Evolutionary conservation across 2,329 filamentous ascomycete species (phyloP), one percentile per base, ranked within the genome.

Genomic region (Periconia sp.): DNA sequence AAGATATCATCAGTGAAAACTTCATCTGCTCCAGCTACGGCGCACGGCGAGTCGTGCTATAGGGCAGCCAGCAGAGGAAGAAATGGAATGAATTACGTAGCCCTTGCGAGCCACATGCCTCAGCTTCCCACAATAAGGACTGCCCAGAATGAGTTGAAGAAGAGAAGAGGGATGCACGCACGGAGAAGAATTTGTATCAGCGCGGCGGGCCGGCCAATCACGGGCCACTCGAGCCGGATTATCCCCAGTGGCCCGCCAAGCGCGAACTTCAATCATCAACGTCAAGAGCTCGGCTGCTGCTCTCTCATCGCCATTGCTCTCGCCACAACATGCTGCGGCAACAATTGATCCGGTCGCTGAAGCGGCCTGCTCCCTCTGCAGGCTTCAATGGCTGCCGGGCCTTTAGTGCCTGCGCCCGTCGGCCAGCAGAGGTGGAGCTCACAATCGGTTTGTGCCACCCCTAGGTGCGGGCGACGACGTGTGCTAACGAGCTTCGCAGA

Each of bases 391-490:
- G 82, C 74, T 80, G 84, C 72, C 85, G 91, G 77, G 78, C 87
- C 66, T 96, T 99, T 79, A 83, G 88, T 75, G 88, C 86, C 65
- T 91, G 89, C 59, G 75, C 82, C 68, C 83, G 82, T 75, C 84
- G 90, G 73, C 83, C 83, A 63, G 92, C 91, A 62, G 91, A 97
- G 80, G 92, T 99, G 68, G 91, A 96, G 82, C 84, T 99, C 74
- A 99, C 92, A 68, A 85, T 96, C 80, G 90, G 89, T 95, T 76
- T 68, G 83, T 75, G 59, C 63, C 65, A 69, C 52, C 46, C 42
- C 36, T 51, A 49, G 40, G 52, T 45, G 48, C 46, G 37, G 38
- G 34, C 48, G 22, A 29, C 36, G 30, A 54, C 32, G 43, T 25
- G 18, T 66, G 52, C 70, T 75, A 61, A 76, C 63, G 25, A 52